phyloP scores from a whole-genome alignment of 176 grass and related monocot species.

The Oryza coarctata region DNA sequence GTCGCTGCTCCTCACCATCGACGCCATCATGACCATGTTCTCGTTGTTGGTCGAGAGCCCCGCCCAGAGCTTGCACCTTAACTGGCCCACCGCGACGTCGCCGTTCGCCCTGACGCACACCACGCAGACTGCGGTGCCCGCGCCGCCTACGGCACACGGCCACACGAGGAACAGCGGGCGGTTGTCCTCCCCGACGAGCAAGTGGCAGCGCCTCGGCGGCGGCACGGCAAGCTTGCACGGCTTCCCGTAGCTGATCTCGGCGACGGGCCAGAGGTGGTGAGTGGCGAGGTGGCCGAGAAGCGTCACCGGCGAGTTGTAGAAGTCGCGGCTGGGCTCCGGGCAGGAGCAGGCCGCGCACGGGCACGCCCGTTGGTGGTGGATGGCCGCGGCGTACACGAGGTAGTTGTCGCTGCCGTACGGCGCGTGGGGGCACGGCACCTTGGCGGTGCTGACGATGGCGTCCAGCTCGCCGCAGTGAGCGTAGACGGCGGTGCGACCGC shows the following conservation, averaged over 20 bases:
- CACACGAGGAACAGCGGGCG: not conserved
- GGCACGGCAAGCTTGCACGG: not conserved
- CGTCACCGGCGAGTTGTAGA: not conserved
- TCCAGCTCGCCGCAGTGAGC: not conserved
- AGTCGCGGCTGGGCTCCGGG: not conserved
- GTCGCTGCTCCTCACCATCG: too few relatives aligned
- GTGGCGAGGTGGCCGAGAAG: conserved; percentile 7
- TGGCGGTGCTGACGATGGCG: not conserved
- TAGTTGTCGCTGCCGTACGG: not conserved
- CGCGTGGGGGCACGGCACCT: not conserved
- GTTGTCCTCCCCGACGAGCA: not conserved
- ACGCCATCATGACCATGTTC: too few relatives aligned
- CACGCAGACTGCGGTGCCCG: not conserved
- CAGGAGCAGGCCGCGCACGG: not conserved
- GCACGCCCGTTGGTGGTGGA: not conserved
- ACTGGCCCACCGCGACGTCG: not conserved
- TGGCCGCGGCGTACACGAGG: not conserved
- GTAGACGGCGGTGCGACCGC: not conserved
- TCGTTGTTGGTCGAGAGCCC: too few relatives aligned
- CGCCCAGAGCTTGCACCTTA: not conserved
- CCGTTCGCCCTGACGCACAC: not conserved
- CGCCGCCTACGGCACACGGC: not conserved
- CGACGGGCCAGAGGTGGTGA: not conserved
- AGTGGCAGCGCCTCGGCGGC: not conserved
- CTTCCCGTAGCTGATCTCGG: not conserved